Evolutionary conservation across 192 early-diverging fungal genomes (phyloP).

Genomic region (Umbelopsis vinacea): DNA sequence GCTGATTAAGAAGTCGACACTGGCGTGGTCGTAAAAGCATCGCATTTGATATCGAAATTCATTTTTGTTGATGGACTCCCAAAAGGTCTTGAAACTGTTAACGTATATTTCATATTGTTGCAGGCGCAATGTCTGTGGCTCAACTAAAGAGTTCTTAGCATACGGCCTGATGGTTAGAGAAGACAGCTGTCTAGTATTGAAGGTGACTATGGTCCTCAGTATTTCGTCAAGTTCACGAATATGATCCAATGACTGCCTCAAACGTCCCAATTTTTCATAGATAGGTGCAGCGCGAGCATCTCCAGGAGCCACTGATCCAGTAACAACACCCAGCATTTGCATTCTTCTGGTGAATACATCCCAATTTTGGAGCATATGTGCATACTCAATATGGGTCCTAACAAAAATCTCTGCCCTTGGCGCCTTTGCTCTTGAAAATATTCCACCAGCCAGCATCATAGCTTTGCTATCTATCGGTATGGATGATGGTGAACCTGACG

Average conservation of each 20-base stretch:
- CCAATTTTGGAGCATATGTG: constrained; percentile 42
- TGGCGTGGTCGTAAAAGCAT: constrained; percentile 35
- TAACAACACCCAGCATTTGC: constrained; percentile 39
- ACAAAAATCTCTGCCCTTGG: constrained; percentile 39
- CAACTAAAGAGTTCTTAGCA: neutral
- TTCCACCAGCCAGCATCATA: neutral
- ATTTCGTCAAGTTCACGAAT: constrained; percentile 58
- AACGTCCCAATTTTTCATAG: constrained; percentile 52
- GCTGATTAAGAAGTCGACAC: constrained; percentile 32
- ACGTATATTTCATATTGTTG: constrained; percentile 13
- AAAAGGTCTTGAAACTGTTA: constrained; percentile 4
- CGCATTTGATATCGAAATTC: constrained; percentile 17
- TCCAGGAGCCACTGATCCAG: constrained; percentile 23
- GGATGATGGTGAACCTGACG: neutral
- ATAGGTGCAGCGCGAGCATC: constrained; percentile 41
- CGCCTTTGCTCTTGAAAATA: constrained; percentile 30
- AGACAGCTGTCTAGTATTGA: constrained; percentile 26
- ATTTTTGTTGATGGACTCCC: constrained; percentile 17
- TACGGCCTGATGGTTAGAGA: neutral
- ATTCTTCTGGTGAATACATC: constrained; percentile 31
- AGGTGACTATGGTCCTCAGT: constrained; percentile 34
- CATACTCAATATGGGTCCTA: constrained; percentile 29
- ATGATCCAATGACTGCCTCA: constrained; percentile 47
- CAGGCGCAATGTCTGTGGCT: neutral
- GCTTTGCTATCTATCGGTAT: neutral